Base-by-base conservation (phyloP, 2,329 filamentous ascomycete genomes). In the Fusarium tuaranense region DNA sequence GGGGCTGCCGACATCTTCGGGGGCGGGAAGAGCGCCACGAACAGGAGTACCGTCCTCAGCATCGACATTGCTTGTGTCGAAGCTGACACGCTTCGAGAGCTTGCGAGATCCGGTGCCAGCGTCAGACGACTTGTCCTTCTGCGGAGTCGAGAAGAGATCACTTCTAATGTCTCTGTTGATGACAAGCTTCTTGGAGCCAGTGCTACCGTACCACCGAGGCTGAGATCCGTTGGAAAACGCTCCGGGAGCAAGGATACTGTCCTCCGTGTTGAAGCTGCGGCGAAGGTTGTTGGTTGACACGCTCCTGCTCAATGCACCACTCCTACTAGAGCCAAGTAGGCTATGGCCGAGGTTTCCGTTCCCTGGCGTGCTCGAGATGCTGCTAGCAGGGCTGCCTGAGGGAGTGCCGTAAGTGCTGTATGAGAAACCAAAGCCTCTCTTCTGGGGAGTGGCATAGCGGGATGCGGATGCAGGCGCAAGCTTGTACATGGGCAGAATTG, bases 331-430 rank as follows among this genome's bases (percentile, higher is more conserved):
- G 63, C 87, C 88, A 20, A 89, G 83, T 39, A 95, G 83, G 79
- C 92, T 95, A 79, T 90, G 91, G 27, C 90, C 90, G 62, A 93
- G 84, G 20, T 87, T 88, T 44, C 90, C 91, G 20, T 87, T 88
- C 41, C 90, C 91, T 7, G 94, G 93, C 8, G 93, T 93, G 81
- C 92, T 94, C 4, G 82, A 82, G 51, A 90, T 87, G 41, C 87
- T 88, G 80, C 92, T 91, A 6, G 93, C 89, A 25, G 89, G 90
- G 76, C 91, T 94, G 67, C 87, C 92, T 41, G 87, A 91, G 7
- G 96, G 95, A 2, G 93, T 95, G 53, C 94, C 95, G 78, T 97
- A 98, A 3, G 92, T 95, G 74, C 95, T 97, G 84, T 98, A 98
- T 2, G 93, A 95, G 82, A 98, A 97, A 4, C 96, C 96, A 80